A percentile compares a stretch with the other conserved stretches of the same genome.
phyloP scores from a whole-genome alignment of 208 protist species.

The Leishmania guyanensis region DNA sequence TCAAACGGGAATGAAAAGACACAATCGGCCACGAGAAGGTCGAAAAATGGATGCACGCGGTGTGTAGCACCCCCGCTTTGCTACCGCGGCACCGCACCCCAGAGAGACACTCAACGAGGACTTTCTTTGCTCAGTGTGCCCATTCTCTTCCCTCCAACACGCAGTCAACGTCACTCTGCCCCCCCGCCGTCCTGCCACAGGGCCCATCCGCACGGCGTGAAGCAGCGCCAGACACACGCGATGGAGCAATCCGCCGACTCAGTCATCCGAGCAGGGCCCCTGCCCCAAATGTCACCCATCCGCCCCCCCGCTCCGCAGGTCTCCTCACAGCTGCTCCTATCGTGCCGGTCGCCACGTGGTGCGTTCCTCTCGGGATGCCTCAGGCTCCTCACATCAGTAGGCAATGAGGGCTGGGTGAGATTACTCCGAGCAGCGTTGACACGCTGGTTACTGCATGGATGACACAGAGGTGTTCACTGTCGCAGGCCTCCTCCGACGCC shows the following conservation, averaged over 20 bases:
- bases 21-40: neutral
- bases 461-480: neutral
- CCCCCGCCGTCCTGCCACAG: neutral
- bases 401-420: no score
- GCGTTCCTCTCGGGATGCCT: no score
- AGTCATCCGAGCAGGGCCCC: neutral
- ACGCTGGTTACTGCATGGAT: neutral
- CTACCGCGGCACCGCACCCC: no score
- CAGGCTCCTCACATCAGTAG: no score
- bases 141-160: no score
- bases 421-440: no score
- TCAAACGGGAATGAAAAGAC: neutral
- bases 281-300: neutral
- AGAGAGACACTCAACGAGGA: neutral
- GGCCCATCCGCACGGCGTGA: neutral
- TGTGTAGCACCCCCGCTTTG: neutral
- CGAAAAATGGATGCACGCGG: neutral
- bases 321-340: no score
- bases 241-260: neutral
- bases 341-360: no score
- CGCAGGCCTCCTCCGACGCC: neutral
- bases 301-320: no score
- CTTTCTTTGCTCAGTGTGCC: neutral
- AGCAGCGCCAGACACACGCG: neutral
- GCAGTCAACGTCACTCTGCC: no score